phyloP scores from a whole-genome alignment of 202 grass and related monocot genomes.

The Hordeum pubiflorum region DNA sequence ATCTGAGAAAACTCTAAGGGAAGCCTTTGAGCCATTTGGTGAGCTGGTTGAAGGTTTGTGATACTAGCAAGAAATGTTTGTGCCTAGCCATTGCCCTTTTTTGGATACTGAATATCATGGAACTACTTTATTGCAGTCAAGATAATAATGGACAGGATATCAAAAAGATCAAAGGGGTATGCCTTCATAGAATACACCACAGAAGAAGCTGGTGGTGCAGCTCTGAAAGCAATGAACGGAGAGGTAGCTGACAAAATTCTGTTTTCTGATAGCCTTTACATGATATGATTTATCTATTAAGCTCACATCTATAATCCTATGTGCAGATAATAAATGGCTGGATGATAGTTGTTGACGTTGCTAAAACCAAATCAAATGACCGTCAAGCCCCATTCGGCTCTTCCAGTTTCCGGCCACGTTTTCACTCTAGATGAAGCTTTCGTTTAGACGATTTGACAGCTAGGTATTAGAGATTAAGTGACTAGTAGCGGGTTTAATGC shows the following conservation, averaged over 20 bases:
- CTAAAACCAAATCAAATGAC: conserved; percentile 46
- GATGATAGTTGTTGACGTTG: conserved; percentile 94
- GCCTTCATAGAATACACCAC: conserved; percentile 91
- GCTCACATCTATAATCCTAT: conserved; percentile 4
- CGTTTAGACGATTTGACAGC: not conserved
- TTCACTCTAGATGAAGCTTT: conserved; percentile 18
- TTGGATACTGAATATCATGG: not conserved
- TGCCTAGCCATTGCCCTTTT: conserved; percentile 18
- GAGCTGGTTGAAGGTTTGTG: conserved; percentile 80
- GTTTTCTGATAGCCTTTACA: not conserved
- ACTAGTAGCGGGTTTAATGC: conserved; percentile 23
- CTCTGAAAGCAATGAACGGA: conserved; percentile 94
- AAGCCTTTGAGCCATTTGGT: conserved; percentile 81
- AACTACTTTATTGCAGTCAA: conserved; percentile 47
- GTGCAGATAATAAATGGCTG: conserved; percentile 91
- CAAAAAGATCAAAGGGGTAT: conserved; percentile 91
- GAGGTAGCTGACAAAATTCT: conserved; percentile 34
- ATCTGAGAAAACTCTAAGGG: conserved; percentile 79
- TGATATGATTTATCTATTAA: conserved; percentile 6
- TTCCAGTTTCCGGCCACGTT: conserved; percentile 27
- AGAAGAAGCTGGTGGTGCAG: conserved; percentile 77
- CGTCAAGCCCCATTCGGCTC: not conserved
- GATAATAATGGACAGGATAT: conserved; percentile 98
- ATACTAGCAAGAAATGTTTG: conserved; percentile 9
- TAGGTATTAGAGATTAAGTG: conserved; percentile 25